Evolutionary conservation across 192 early-diverging fungal genomes (phyloP), one percentile per base, ranked within the genome.

Genomic region (Gryganskiella cystojenkinii): DNA sequence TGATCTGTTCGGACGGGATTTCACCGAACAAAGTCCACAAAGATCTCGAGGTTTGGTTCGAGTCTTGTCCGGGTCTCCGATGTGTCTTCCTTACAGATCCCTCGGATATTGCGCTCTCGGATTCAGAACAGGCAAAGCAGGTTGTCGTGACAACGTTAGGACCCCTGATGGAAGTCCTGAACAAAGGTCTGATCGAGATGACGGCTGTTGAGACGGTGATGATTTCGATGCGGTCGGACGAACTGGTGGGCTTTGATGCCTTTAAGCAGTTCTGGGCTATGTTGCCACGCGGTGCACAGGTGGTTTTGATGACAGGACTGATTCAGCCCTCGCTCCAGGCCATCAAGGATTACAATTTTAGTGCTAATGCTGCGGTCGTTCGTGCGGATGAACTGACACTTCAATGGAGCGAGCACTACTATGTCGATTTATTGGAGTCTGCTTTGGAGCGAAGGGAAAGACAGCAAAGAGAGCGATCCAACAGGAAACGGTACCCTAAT

Each of bases 401-500:
- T 53, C 74, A 78, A 43, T 78, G 74, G 74, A 78, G 74, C 45
- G 74, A 78, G 49, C 74, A 78, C n/a, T 78, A 54, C 28, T 68
- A 59, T 60, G 49, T 78, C 3, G 22, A 47, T 69, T 13, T 54
- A 54, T 2, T 31, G 30, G 6, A 30, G 40, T 7, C 35, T 14
- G 4, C 56, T 22, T 10, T 35, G 10, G 22, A 3, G 13, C 27
- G 37, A 63, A 14, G 8, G 50, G 49, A 44, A 59, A 37, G 19
- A 11, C 13, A 9, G 37, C 37, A 15, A 7, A 46, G 24, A 44
- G 28, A 22, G 13, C 5, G 37, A 13, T 40, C 37, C 37, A 40
- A 40, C 37, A 40, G 37, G 7, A 40, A 13, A 40, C 37, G 37
- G 13, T 40, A n/a, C n/a, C n/a, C n/a, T n/a, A n/a, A n/a, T n/a